These are phyloP conservation scores for Bipolaris oryzae DNA, from an alignment of 2,329 filamentous ascomycete genomes.

Conservation along the genomic window DNA sequence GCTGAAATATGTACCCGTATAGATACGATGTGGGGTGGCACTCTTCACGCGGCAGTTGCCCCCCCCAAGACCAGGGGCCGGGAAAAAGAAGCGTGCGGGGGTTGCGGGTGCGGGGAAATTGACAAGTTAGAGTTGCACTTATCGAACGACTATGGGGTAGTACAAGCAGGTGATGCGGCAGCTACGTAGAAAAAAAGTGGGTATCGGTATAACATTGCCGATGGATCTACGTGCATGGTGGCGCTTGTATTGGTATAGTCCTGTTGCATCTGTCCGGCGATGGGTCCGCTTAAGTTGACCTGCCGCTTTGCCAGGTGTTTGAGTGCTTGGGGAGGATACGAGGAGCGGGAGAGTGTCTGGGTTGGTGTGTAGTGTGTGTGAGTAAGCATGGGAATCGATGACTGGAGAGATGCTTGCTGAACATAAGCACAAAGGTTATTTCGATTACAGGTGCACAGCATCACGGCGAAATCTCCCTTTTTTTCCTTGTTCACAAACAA, in stretches of 20 bases:
- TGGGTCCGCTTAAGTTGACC: too few species aligned
- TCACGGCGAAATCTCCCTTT: background rate
- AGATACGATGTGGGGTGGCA: conserved; percentile 16
- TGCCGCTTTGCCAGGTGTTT: too few species aligned
- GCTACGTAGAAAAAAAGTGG: background rate
- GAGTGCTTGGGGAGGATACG: too few species aligned
- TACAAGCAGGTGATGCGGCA: background rate
- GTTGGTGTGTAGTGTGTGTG: too few species aligned
- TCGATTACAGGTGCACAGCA: background rate
- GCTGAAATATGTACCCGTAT: too few species aligned
- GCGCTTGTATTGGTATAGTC: too few species aligned
- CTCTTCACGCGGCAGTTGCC: conserved; percentile 5
- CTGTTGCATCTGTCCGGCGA: too few species aligned
- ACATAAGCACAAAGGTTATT: too few species aligned
- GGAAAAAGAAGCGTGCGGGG: conserved; percentile 17
- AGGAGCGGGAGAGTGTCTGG: too few species aligned
- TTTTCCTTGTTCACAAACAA: too few species aligned
- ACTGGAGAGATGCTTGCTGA: too few species aligned
- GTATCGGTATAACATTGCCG: conserved; percentile 7
- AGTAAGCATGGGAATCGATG: too few species aligned
- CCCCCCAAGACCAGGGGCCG: background rate
- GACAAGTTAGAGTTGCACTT: background rate
- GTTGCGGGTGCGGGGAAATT: conserved; percentile 5
- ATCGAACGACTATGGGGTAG: background rate
- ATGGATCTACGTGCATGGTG: background rate